Evolutionary conservation across 2,329 filamentous ascomycete species (phyloP).

Genomic region (Aureobasidium vineae): DNA sequence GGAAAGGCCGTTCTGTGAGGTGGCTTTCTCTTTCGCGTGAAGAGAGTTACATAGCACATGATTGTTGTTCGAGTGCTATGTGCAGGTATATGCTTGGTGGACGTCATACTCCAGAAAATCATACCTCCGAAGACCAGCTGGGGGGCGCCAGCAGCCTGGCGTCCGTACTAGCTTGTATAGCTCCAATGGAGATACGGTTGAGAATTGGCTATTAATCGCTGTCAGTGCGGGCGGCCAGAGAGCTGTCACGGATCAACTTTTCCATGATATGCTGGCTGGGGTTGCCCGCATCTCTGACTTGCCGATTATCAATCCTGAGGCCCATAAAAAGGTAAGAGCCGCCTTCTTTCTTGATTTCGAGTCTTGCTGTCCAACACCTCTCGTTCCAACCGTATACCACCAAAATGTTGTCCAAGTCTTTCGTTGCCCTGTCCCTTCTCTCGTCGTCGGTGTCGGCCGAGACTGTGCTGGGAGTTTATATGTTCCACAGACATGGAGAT

Average conservation of each 20-base stretch:
- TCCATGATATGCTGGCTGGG: neutral
- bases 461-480: constrained; percentile 75
- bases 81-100: neutral
- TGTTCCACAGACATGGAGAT: constrained; percentile 90
- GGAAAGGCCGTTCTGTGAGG: neutral
- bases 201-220: constrained; percentile 15
- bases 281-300: constrained; percentile 14
- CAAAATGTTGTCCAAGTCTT: constrained; percentile 27
- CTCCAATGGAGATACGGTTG: constrained; percentile 7
- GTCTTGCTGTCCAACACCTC: neutral
- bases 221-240: neutral
- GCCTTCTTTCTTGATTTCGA: neutral
- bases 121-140: neutral
- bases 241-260: constrained; percentile 9
- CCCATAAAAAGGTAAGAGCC: constrained; percentile 7
- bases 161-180: neutral
- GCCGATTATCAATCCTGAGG: neutral
- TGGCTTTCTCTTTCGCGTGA: neutral
- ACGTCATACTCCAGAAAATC: no score
- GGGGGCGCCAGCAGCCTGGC: neutral
- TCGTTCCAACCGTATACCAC: neutral
- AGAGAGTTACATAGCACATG: neutral
- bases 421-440: constrained; percentile 32
- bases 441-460: constrained; percentile 48
- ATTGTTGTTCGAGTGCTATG: no score